These are phyloP conservation scores for Clavulina sp. DNA, from an alignment of 768 basidiomycete species.

Conservation along the genomic window DNA sequence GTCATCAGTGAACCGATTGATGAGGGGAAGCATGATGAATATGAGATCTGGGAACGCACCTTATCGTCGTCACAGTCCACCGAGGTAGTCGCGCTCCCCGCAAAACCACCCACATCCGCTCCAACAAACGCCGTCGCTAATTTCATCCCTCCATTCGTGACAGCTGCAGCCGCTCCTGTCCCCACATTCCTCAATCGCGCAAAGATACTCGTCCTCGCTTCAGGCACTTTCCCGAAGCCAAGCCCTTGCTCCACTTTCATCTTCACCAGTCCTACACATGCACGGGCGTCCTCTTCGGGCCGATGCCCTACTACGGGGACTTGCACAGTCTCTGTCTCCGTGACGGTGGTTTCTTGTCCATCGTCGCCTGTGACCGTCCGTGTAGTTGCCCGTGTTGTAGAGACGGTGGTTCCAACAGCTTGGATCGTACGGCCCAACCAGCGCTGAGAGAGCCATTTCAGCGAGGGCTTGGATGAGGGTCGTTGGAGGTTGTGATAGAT, in stretches of 20 bases:
- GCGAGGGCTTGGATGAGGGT: slow-evolving; percentile 79
- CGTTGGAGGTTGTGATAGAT: slow-evolving; percentile 87
- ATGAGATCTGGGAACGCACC: slow-evolving; percentile 20
- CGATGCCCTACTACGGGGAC: slow-evolving; percentile 86
- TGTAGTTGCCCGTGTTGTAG: no score
- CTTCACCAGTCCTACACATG: slow-evolving; percentile 68
- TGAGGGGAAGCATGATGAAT: neutral
- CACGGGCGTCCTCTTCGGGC: slow-evolving; percentile 84
- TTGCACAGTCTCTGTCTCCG: no score
- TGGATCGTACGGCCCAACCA: slow-evolving; percentile 89
- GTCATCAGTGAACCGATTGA: neutral
- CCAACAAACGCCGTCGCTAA: slow-evolving; percentile 19
- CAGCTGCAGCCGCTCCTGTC: slow-evolving; percentile 21
- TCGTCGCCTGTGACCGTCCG: no score
- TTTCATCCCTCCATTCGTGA: neutral
- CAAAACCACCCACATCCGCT: slow-evolving; percentile 26
- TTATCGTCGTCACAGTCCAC: slow-evolving; percentile 67
- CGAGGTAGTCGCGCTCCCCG: slow-evolving; percentile 60
- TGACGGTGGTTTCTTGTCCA: no score
- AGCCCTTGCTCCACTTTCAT: slow-evolving; percentile 59
- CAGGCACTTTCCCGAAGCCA: slow-evolving; percentile 62
- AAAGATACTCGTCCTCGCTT: slow-evolving; percentile 72
- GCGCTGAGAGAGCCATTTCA: slow-evolving; percentile 93
- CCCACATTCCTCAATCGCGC: slow-evolving; percentile 57
- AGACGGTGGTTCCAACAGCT: slow-evolving; percentile 18